Evolutionary conservation across 257 asterid genomes (phyloP).

Genomic region (Plantago elongata): DNA sequence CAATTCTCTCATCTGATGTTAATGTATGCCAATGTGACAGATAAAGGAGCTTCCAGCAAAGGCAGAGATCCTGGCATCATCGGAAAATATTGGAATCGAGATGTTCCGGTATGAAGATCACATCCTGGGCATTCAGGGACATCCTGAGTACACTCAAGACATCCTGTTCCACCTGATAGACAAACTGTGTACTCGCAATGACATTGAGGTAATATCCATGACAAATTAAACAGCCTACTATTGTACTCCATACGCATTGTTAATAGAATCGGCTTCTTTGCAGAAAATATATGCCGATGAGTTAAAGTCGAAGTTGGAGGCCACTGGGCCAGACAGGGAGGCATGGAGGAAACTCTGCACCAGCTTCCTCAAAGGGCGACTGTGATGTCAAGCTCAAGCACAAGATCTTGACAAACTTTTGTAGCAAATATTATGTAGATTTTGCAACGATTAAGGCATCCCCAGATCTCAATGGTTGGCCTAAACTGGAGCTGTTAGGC

Average conservation of each 20-base stretch:
- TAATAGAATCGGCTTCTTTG: neutral
- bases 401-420: neutral
- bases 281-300: constrained; percentile 32
- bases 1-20: neutral
- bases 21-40: constrained; percentile 21
- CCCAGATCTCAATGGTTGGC: too few relatives aligned
- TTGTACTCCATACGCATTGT: neutral
- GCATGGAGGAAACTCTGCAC: constrained; percentile 52
- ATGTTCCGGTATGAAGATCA: constrained; percentile 75
- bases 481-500: too few relatives aligned
- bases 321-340: constrained; percentile 42
- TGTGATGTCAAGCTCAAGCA: constrained; percentile 21
- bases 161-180: constrained; percentile 65
- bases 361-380: constrained; percentile 58
- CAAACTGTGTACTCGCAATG: constrained; percentile 46
- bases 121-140: constrained; percentile 93
- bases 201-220: constrained; percentile 38
- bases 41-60: constrained; percentile 65
- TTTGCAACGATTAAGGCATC: too few relatives aligned
- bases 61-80: constrained; percentile 80
- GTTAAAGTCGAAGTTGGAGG: constrained; percentile 32
- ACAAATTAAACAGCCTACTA: neutral
- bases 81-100: constrained; percentile 66
- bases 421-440: neutral
- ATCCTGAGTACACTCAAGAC: constrained; percentile 86